These are phyloP conservation scores for Ceratocystis colombiana DNA, from an alignment of 2,329 filamentous ascomycete genomes.

Conservation along the genomic window DNA sequence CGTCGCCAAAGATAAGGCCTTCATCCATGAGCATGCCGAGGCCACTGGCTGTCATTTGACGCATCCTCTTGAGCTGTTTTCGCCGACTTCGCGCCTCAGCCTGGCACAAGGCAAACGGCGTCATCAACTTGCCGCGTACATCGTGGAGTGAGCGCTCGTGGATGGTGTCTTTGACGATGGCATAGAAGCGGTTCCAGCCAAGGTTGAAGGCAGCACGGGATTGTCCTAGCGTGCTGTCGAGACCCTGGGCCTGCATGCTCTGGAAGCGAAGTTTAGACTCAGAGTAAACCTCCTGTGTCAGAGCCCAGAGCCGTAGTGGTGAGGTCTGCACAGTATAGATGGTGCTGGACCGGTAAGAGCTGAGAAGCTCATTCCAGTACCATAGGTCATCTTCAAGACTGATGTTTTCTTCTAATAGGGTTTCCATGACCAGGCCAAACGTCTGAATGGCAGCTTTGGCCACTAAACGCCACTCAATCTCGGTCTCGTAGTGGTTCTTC, in stretches of 20 bases:
- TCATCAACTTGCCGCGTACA: conserved; percentile 61
- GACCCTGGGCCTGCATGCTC: conserved; percentile 28
- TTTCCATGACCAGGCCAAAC: conserved; percentile 69
- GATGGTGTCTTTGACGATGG: conserved; percentile 65
- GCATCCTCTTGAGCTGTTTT: conserved; percentile 57
- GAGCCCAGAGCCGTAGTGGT: conserved; percentile 62
- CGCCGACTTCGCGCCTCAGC: conserved; percentile 68
- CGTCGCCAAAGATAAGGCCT: conserved; percentile 55
- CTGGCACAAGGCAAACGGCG: conserved; percentile 65
- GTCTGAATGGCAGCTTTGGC: conserved; percentile 88
- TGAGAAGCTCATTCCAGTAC: conserved; percentile 89
- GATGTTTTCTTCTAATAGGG: conserved; percentile 71
- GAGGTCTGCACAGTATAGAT: conserved; percentile 81
- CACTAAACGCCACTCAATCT: conserved; percentile 82
- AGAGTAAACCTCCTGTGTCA: conserved; percentile 58
- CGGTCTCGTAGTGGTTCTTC: conserved; percentile 53
- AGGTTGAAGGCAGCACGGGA: conserved; percentile 28
- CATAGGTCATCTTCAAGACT: conserved; percentile 77
- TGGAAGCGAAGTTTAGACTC: conserved; percentile 45
- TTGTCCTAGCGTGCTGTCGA: conserved; percentile 14
- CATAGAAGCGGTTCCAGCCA: conserved; percentile 64
- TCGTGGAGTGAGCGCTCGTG: conserved; percentile 60
- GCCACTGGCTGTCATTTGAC: conserved; percentile 73
- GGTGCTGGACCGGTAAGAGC: conserved; percentile 65
- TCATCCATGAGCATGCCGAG: conserved; percentile 82